Evolutionary conservation across 1,139 yeast species (phyloP), one percentile per base, ranked within the genome.

Genomic region (Eremothecium sinecaudum): DNA sequence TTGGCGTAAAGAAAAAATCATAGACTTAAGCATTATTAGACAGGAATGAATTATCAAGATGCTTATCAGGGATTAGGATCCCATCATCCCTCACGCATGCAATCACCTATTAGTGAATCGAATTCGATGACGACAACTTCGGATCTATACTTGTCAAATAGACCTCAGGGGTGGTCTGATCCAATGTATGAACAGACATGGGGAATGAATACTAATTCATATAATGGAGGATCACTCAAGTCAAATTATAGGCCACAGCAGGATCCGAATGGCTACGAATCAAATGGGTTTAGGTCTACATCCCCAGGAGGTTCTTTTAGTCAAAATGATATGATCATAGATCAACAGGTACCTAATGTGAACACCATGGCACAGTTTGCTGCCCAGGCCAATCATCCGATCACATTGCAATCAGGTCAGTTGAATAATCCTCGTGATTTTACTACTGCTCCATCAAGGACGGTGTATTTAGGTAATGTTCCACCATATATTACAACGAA

Each of bases 401-500:
- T 48, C 15, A 24, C 47, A 8, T 34, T 38, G 22, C 41, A 45
- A 21, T 36, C 46, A 26, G 23, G 34, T 5, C 46, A 46, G 17
- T 24, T 43, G 11, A 46, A 38, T 25, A 49, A 47, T 32, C 48
- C 53, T 11, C 37, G 48, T 17, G 58, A 56, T 39, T 60, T 59
- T 43, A 53, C 54, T 17, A 45, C 65, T 18, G 80, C 80, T 1
- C 84, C 86, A 19, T 76, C 84, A 13, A 71, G 96, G 55, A 84
- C 97, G 0, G 94, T 90, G 5, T 84, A 86, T 55, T 65, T 90
- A 48, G 96, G 96, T 9, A 86, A 84, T 53, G 71, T 90, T 28
- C 96, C 97, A 1, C 61, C 69, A n/a, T 83, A 79, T 44, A 69
- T 86, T 38, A 74, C 86, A 18, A 76, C 92, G 3, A 77, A 80